Evolutionary conservation across 73 alveolate species (phyloP).

Genomic region (Stentor coeruleus): DNA sequence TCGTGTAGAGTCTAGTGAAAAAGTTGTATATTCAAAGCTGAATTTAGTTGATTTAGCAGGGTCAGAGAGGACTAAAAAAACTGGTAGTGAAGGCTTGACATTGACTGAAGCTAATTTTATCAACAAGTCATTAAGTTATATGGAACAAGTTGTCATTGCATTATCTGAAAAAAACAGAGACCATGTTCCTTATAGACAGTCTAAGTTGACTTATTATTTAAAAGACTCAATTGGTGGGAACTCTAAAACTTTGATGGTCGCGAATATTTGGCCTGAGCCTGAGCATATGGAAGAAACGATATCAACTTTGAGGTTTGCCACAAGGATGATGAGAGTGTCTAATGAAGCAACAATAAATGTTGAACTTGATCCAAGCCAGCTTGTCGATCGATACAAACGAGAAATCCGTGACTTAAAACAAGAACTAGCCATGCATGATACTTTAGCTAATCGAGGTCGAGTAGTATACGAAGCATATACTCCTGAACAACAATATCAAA

Average conservation of each 20-base stretch:
- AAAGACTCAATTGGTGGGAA: constrained; percentile 89
- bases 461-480: constrained; percentile 91
- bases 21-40: constrained; percentile 71
- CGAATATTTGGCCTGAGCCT: constrained; percentile 98
- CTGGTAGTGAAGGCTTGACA: constrained; percentile 87
- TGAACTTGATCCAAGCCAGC: constrained; percentile 74
- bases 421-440: constrained; percentile 96
- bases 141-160: constrained; percentile 99
- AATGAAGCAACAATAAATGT: constrained; percentile 85
- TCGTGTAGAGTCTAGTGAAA: constrained; percentile 76
- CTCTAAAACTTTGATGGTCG: constrained; percentile 97
- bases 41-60: constrained; percentile 99
- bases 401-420: constrained; percentile 92
- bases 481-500: constrained; percentile 71
- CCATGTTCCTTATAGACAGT: constrained; percentile 53
- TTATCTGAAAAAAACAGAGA: constrained; percentile 66
- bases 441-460: constrained; percentile 87
- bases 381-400: constrained; percentile 80
- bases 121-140: constrained; percentile 92
- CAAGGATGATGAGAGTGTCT: constrained; percentile 91
- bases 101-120: constrained; percentile 94
- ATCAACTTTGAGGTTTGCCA: constrained; percentile 21
- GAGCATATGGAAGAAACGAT: constrained; percentile 31
- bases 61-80: constrained; percentile 94
- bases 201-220: constrained; percentile 46